Evolutionary conservation across 108 stramenopile species (phyloP), one percentile per base, ranked within the genome.

Genomic region (Conticribra weissflogii): DNA sequence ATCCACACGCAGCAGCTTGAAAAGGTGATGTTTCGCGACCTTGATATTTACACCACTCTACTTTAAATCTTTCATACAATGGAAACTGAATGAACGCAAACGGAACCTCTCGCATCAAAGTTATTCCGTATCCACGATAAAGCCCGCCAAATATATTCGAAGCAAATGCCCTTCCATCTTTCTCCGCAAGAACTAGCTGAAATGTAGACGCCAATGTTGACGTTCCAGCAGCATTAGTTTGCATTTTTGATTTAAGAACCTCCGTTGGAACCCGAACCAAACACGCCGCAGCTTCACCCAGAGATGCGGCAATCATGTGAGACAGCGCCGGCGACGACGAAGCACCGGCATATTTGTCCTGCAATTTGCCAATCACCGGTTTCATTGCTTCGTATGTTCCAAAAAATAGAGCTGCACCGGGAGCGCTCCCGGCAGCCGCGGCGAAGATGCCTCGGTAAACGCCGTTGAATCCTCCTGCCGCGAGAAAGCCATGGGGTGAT

Each of bases 181-280:
- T 83, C 60, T 93, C 90, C 0, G 78, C 64, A 63, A 88, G 16
- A 1, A 96, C 86, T 34, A 60, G 31, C 62, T 61, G 61, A 29
- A 93, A 54, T 33, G 92, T 93, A 30, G 75, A 58, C 0, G 52
- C 29, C 24, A 94, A 63, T 27, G 78, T 59, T 3, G 52, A 47
- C 3, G 83, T 46, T 9, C 86, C 86, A 24, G 44, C 74, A 57
- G 90, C 64, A 54, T 79, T 76, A 0, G 87, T 91, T 81, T 99
- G 99, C 96, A 98, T 96, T 50, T 92, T 94, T 31, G 96, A 88
- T 83, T 99, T 99, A 59, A 99, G 76, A 1, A 98, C 96, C 73
- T 99, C 99, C 12, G 97, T 97, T 5, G 99, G 99, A 14, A 98
- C 98, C 0, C 99, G 91, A 0, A 99, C 95, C 44, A 98, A 72